Percentiles rank a stretch among this genome's conserved stretches.
Evolutionary conservation across 2,329 filamentous ascomycete species (phyloP).

Genomic region (Xylariaceae sp.): DNA sequence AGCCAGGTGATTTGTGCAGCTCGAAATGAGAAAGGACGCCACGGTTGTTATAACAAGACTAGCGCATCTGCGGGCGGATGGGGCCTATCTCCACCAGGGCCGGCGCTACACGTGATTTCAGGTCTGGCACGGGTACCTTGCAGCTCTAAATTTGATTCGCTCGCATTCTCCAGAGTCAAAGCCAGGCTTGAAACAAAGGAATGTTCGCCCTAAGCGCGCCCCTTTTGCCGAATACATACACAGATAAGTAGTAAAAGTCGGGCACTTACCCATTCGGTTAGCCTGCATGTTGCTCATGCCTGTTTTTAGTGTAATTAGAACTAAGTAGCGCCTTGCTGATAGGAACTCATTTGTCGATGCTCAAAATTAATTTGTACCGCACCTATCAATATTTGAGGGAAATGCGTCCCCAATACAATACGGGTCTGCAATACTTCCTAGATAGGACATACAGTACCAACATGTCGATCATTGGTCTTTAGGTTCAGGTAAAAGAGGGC

Average conservation of each 20-base stretch:
- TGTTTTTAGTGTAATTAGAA: too few species aligned
- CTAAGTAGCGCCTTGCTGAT: too few species aligned
- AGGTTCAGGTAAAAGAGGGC: too few species aligned
- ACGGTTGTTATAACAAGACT: slow-evolving; percentile 12
- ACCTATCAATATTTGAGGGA: too few species aligned
- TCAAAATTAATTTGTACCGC: too few species aligned
- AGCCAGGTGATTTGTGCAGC: slow-evolving; percentile 13
- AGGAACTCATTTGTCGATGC: too few species aligned
- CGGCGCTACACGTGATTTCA: slow-evolving; percentile 13
- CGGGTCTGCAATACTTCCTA: too few species aligned
- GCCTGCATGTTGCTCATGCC: not conserved
- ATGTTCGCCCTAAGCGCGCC: slow-evolving; percentile 6
- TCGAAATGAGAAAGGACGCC: slow-evolving; percentile 21
- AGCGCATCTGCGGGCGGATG: slow-evolving; percentile 12
- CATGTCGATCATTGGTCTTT: too few species aligned
- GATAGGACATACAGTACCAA: too few species aligned
- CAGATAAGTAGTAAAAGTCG: not conserved
- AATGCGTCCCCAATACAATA: too few species aligned
- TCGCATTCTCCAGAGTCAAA: not conserved
- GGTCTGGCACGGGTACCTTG: slow-evolving; percentile 28
- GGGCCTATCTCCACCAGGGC: not conserved
- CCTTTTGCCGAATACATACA: slow-evolving; percentile 11
- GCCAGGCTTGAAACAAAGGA: slow-evolving; percentile 18
- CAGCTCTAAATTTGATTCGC: slow-evolving; percentile 14
- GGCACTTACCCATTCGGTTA: not conserved